Conservation (phyloP, 1,284 basidiomycete species). For the Ceratobasidium sp. region DNA sequence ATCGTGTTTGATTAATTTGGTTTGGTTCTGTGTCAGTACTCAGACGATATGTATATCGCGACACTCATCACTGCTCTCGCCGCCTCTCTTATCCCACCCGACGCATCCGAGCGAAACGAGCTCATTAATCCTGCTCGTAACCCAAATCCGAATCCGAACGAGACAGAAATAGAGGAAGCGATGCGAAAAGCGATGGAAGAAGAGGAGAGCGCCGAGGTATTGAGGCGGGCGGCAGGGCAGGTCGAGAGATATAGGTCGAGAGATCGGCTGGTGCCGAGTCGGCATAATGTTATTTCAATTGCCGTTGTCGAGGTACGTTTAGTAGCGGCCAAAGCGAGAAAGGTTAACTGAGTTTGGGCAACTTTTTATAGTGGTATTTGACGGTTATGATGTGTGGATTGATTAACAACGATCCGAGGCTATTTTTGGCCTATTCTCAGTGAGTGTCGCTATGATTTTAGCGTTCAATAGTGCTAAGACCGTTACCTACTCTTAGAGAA, state of each 20-base stretch:
- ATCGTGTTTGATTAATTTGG: conserved; percentile 1
- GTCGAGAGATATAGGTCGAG: conserved; percentile 94
- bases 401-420: conserved; percentile 81
- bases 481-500: conserved; percentile 67
- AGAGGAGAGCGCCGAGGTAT: conserved; percentile 73
- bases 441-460: conserved; percentile 58
- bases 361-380: conserved; percentile 76
- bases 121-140: conserved; percentile 72
- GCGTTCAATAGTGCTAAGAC: neutral
- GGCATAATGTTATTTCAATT: conserved; percentile 93
- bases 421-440: conserved; percentile 92
- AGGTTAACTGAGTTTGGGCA: conserved; percentile 39
- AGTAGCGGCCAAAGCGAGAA: conserved; percentile 25
- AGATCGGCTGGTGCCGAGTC: conserved; percentile 94
- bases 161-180: conserved; percentile 36
- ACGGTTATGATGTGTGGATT: conserved; percentile 84
- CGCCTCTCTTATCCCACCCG: conserved; percentile 78
- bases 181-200: conserved; percentile 54
- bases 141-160: conserved; percentile 62
- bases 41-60: conserved; percentile 92
- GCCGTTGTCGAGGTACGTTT: conserved; percentile 80
- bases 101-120: conserved; percentile 82
- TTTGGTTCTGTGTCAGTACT: conserved; percentile 68
- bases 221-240: conserved; percentile 80
- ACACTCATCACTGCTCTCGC: conserved; percentile 87